Base-by-base conservation (phyloP, 2,329 filamentous ascomycete genomes). In the Diaporthe sp. region DNA sequence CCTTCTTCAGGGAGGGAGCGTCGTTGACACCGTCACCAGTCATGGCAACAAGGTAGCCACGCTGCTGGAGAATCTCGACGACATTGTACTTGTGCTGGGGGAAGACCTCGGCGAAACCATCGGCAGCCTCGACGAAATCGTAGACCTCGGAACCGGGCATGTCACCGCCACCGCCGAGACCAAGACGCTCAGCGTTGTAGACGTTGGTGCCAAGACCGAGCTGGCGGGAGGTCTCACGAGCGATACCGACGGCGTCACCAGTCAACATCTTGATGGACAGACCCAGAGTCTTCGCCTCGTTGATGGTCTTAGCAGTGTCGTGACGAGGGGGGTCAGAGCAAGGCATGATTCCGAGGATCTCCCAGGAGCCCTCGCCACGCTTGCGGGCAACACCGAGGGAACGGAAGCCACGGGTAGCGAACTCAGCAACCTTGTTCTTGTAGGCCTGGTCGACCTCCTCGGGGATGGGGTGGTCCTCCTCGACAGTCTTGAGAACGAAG, bases 11-110 rank as follows among this genome's bases (percentile, higher is more conserved):
- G 42, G 95, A 97, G 78, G 95, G 94, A 78, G 95, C 95, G 86
- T 98, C 95, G 87, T 98, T 98, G 87, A 98, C 95, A 90, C 95
- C 95, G 80, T 98, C 95, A 89, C 95, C 95, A 86, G 95, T 98
- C 95, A 98, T 98, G 84, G 95, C 95, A 86, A 97, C 95, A 55
- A 98, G 91, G 86, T 97, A 96, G 79, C 95, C 95, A 91, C 95
- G 94, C 88, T 96, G 94, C 87, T 98, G 95, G 69, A 98, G 91
- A 82, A 97, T 97, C 86, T 97, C 95, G 81, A 98, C 95, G 84
- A 97, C 95, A 79, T 95, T 94, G 88, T 96, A 97, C 89, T 98
- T 98, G 91, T 98, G 95, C 87, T 98, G 94, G 80, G 95, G 95
- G 89, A 97, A 97, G 75, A 98, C 95, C 84, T 98, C 95, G 79